Conservation (phyloP, 306 rosid species). For the Prunus fruticosa region DNA sequence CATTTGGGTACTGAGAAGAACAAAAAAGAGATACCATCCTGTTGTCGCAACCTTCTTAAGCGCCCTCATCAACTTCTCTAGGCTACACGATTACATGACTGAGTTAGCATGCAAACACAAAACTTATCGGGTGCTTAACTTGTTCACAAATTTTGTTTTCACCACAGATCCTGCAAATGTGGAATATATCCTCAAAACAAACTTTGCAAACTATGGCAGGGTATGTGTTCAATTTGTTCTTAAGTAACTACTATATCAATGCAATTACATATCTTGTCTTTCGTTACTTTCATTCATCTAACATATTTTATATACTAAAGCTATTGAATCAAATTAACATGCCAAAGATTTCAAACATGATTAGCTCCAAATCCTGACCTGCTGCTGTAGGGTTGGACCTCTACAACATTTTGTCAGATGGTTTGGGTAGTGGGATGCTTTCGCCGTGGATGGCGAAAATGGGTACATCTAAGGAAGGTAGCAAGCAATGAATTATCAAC, state of each 20-base stretch:
- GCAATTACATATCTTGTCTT: too few relatives aligned
- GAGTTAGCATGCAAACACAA: constrained; percentile 11
- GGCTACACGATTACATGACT: neutral
- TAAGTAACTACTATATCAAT: too few relatives aligned
- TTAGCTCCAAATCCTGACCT: too few relatives aligned
- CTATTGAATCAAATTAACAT: too few relatives aligned
- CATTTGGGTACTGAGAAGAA: neutral
- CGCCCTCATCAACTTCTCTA: constrained; percentile 13
- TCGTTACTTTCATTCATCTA: too few relatives aligned
- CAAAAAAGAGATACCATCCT: constrained; percentile 22
- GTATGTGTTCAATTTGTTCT: constrained; percentile 2
- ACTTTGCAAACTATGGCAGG: constrained; percentile 31
- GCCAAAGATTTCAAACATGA: too few relatives aligned
- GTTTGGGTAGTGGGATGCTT: constrained; percentile 16
- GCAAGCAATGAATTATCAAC: constrained; percentile 12
- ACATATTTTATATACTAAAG: too few relatives aligned
- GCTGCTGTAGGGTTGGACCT: constrained; percentile 5
- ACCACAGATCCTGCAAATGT: constrained; percentile 29
- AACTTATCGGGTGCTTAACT: constrained; percentile 13
- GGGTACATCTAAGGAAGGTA: constrained; percentile 17
- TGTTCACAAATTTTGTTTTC: constrained; percentile 15
- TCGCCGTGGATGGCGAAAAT: constrained; percentile 8
- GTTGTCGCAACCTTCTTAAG: constrained; percentile 11
- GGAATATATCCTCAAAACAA: constrained; percentile 33
- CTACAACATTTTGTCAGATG: neutral